Conservation (phyloP, 2,329 filamentous ascomycete species). For the Fusarium coicis region DNA sequence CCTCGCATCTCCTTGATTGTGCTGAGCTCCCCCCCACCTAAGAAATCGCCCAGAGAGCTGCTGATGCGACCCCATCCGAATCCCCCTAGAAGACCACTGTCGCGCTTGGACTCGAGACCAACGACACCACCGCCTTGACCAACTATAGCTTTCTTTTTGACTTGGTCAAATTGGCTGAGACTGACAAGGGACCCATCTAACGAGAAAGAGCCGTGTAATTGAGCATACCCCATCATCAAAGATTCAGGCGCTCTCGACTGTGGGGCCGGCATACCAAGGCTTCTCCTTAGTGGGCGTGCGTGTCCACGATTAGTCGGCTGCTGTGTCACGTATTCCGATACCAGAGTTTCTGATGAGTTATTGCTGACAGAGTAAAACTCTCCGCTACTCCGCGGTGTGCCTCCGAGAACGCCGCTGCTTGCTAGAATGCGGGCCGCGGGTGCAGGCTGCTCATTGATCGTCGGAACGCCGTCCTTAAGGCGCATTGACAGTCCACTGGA, state of each 20-base stretch:
- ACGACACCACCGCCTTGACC: slow-evolving; percentile 89
- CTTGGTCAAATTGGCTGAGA: slow-evolving; percentile 89
- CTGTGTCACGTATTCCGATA: slow-evolving; percentile 84
- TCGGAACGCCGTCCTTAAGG: slow-evolving; percentile 58
- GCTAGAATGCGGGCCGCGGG: slow-evolving; percentile 78
- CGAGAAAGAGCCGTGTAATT: slow-evolving; percentile 91
- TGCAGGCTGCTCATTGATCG: slow-evolving; percentile 66
- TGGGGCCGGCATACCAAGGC: slow-evolving; percentile 57
- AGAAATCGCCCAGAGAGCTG: slow-evolving; percentile 85
- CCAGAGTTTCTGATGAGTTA: slow-evolving; percentile 91
- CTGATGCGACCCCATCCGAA: slow-evolving; percentile 91
- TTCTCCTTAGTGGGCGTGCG: slow-evolving; percentile 57
- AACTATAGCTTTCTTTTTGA: slow-evolving; percentile 92
- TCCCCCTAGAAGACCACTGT: slow-evolving; percentile 82
- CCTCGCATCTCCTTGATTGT: slow-evolving; percentile 96
- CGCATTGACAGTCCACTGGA: slow-evolving; percentile 52
- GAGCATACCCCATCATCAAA: slow-evolving; percentile 97
- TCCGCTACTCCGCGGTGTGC: slow-evolving; percentile 88
- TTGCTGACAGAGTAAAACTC: slow-evolving; percentile 97
- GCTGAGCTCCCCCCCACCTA: slow-evolving; percentile 89
- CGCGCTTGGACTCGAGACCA: slow-evolving; percentile 79
- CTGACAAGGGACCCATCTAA: slow-evolving; percentile 93
- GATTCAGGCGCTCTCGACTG: slow-evolving; percentile 73
- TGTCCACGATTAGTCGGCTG: slow-evolving; percentile 51
- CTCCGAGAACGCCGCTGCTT: slow-evolving; percentile 76